A percentile compares a stretch with the other conserved stretches of the same genome.
Evolutionary conservation across 176 grass and related monocot genomes (phyloP).

Genomic region (Olyra latifolia): DNA sequence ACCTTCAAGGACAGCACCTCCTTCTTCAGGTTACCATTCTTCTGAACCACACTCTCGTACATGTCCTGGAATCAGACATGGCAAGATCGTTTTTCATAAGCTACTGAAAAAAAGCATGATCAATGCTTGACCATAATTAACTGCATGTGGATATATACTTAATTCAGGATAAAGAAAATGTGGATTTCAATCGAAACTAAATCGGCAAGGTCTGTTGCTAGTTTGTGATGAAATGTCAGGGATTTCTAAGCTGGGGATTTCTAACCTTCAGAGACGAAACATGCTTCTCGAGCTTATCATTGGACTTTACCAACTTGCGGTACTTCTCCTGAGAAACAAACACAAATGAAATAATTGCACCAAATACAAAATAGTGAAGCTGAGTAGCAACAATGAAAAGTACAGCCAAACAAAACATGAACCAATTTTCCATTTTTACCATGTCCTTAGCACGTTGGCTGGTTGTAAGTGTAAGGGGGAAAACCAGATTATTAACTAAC

Average conservation of each 20-base stretch:
- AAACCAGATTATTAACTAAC: neutral
- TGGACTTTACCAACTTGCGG: constrained; percentile 30
- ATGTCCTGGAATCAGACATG: constrained; percentile 44
- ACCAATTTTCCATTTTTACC: neutral
- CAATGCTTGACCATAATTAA: neutral
- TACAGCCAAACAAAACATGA: neutral
- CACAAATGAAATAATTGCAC: neutral
- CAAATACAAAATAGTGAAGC: neutral
- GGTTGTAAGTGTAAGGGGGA: neutral
- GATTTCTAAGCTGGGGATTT: neutral
- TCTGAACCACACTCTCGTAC: constrained; percentile 42
- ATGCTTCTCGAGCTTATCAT: constrained; percentile 54
- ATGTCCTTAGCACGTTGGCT: neutral
- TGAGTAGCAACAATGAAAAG: neutral
- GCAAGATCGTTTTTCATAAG: neutral
- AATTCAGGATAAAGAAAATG: constrained; percentile 1
- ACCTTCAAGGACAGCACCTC: constrained; percentile 58
- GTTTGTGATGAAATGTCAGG: neutral
- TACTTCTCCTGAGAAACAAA: constrained; percentile 53
- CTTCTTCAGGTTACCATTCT: constrained; percentile 41
- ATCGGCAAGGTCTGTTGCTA: neutral
- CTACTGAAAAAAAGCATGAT: neutral
- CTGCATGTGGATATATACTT: neutral
- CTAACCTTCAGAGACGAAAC: constrained; percentile 41
- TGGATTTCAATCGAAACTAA: neutral